These are phyloP conservation scores for Fusarium sp. DNA, from an alignment of 2,329 filamentous ascomycete genomes.

Conservation along the genomic window DNA sequence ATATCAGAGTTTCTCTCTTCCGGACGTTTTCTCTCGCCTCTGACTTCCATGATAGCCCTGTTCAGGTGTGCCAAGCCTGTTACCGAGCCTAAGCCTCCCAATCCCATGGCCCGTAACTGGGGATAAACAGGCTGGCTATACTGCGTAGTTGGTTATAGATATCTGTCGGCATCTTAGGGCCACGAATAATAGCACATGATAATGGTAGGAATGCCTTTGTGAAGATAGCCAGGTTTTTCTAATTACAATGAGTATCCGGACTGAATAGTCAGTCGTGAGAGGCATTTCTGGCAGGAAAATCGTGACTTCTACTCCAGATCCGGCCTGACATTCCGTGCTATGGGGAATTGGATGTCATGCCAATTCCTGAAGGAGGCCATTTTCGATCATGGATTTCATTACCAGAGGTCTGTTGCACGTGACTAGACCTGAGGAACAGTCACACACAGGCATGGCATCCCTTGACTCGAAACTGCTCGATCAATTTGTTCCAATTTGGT, in stretches of 20 bases:
- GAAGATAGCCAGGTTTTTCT: slow-evolving; percentile 7
- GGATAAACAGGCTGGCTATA: background rate
- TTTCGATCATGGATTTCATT: background rate
- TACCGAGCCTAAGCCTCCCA: slow-evolving; percentile 22
- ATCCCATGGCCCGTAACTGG: background rate
- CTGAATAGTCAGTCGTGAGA: slow-evolving; percentile 24
- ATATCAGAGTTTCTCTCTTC: background rate
- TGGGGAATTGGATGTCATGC: background rate
- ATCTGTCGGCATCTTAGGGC: background rate
- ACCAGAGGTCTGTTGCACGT: slow-evolving; percentile 1
- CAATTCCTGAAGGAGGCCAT: background rate
- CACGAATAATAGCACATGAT: slow-evolving; percentile 4
- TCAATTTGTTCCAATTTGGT: slow-evolving; percentile 8
- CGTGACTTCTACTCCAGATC: background rate
- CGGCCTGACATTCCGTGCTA: background rate
- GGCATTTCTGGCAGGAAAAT: background rate
- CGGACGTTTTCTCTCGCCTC: background rate
- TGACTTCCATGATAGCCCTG: background rate
- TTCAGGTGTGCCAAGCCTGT: slow-evolving; percentile 29
- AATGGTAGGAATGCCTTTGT: background rate
- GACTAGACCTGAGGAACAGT: background rate
- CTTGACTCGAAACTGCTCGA: background rate
- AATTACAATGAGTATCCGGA: slow-evolving; percentile 31
- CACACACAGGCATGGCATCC: background rate
- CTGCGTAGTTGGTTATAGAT: background rate